A percentile compares a stretch with the other conserved stretches of the same genome.
phyloP scores from a whole-genome alignment of 164 flowering plant species.

The Piper longum region DNA sequence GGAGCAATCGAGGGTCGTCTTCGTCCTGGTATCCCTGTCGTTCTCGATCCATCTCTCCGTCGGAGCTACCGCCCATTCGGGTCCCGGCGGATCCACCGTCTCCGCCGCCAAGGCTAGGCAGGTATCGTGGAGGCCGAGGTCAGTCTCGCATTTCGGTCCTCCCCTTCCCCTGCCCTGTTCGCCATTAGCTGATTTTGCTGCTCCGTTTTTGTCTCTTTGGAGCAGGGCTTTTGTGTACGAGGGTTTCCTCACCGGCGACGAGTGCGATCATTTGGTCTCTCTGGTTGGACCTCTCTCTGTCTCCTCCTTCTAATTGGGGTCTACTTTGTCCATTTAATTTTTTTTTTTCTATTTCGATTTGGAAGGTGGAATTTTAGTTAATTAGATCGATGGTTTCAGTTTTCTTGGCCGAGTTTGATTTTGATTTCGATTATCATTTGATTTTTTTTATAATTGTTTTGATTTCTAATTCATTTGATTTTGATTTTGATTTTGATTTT shows the following conservation, averaged over 20 bases:
- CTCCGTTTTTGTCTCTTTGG: not conserved
- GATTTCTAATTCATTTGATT: too few relatives aligned
- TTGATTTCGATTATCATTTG: too few relatives aligned
- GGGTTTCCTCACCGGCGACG: constrained; percentile 71
- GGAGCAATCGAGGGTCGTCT: not conserved
- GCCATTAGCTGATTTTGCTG: not conserved
- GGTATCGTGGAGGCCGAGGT: constrained; percentile 92
- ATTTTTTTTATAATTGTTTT: too few relatives aligned
- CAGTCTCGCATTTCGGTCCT: not conserved
- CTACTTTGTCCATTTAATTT: too few relatives aligned
- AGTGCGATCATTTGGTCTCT: constrained; percentile 85
- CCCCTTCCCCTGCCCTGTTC: constrained; percentile 3
- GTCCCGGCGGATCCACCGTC: constrained; percentile 13
- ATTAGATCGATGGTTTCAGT: too few relatives aligned
- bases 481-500: too few relatives aligned
- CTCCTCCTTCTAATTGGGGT: too few relatives aligned
- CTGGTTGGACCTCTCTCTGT: constrained; percentile 34
- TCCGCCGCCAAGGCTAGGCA: constrained; percentile 58
- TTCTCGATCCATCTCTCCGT: constrained; percentile 16
- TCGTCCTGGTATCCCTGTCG: constrained; percentile 14
- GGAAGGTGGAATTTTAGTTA: too few relatives aligned
- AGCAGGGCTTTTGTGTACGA: constrained; percentile 87
- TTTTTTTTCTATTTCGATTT: too few relatives aligned
- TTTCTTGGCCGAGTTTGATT: too few relatives aligned
- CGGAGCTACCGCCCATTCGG: constrained; percentile 8